These are phyloP conservation scores for Rhexocercosporidium sp. DNA, from an alignment of 2,329 filamentous ascomycete species.

Conservation along the genomic window DNA sequence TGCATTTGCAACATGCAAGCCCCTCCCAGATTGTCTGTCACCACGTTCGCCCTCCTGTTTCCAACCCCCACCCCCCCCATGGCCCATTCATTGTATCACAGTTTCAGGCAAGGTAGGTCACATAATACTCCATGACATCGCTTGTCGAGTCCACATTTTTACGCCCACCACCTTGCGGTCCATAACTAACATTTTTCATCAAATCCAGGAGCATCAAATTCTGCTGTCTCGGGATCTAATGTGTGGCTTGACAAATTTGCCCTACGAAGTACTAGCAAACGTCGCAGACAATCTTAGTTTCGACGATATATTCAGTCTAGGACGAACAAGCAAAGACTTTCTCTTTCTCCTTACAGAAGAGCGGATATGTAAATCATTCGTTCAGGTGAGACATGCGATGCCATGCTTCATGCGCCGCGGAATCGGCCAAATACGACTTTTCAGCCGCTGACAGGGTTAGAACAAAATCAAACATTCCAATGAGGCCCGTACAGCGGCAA, in stretches of 20 bases:
- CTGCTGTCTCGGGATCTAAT: constrained; percentile 29
- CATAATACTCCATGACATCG: neutral
- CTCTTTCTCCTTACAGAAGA: constrained; percentile 38
- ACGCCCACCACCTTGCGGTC: neutral
- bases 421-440: constrained; percentile 12
- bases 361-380: constrained; percentile 37
- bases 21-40: neutral
- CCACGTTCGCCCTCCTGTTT: neutral
- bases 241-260: constrained; percentile 36
- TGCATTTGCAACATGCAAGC: neutral
- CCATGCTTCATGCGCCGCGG: constrained; percentile 8
- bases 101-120: neutral
- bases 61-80: neutral
- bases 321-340: constrained; percentile 34
- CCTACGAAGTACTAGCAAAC: constrained; percentile 41
- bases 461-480: constrained; percentile 38
- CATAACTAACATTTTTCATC: neutral
- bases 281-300: constrained; percentile 38
- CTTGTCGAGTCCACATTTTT: neutral
- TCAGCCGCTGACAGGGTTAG: constrained; percentile 33
- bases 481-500: constrained; percentile 34
- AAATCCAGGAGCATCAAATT: constrained; percentile 1
- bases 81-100: neutral
- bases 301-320: constrained; percentile 41
- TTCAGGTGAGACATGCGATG: constrained; percentile 32